phyloP scores from a whole-genome alignment of 768 basidiomycete genomes.

The Pholiota molesta region DNA sequence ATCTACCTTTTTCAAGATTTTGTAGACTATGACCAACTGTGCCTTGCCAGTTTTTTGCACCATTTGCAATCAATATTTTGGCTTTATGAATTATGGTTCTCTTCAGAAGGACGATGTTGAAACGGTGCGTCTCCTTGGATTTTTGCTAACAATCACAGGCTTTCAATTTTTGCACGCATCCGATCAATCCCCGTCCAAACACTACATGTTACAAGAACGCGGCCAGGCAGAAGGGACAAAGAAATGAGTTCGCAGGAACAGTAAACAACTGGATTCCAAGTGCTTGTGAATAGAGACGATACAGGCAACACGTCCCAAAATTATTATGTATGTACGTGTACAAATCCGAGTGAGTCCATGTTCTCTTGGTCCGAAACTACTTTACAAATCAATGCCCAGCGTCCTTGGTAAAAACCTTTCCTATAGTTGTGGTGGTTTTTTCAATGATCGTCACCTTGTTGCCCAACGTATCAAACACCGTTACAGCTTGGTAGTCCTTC shows the following conservation, averaged over 20 bases:
- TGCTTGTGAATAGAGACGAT: too few relatives aligned
- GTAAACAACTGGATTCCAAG: too few relatives aligned
- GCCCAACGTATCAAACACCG: slow-evolving; percentile 20
- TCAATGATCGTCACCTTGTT: slow-evolving; percentile 23
- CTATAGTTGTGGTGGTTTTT: slow-evolving; percentile 20
- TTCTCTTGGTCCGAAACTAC: neutral
- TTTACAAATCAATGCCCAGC: slow-evolving; percentile 9
- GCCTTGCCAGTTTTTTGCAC: slow-evolving; percentile 7
- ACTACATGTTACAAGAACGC: neutral
- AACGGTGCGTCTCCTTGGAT: neutral
- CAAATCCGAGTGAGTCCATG: neutral
- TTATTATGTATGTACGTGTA: neutral
- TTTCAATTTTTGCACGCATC: too few relatives aligned
- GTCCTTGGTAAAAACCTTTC: slow-evolving; percentile 22
- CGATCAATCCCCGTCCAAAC: neutral
- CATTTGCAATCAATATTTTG: slow-evolving; percentile 14
- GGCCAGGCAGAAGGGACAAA: too few relatives aligned
- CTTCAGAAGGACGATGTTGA: neutral
- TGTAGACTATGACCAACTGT: slow-evolving; percentile 28
- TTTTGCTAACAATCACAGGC: too few relatives aligned
- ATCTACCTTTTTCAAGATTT: slow-evolving; percentile 26
- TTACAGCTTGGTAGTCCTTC: slow-evolving; percentile 16
- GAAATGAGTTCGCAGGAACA: too few relatives aligned
- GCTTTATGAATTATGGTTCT: neutral
- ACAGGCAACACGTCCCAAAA: neutral